Base-by-base conservation (phyloP, 495 filamentous ascomycete species). In the Talaromyces trachyspermus region DNA sequence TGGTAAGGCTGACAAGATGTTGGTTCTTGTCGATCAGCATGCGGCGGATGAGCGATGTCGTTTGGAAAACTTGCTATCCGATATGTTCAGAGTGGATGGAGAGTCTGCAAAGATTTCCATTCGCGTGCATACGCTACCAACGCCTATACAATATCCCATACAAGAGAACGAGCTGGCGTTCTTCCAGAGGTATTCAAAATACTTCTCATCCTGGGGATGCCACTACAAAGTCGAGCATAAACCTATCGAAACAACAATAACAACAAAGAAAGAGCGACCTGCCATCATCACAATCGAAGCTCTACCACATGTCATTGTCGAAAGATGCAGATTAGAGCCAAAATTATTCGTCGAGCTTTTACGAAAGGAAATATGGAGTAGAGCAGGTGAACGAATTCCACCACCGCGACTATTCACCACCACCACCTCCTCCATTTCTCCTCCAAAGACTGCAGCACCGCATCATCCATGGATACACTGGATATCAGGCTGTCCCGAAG, bases 11-110 rank as follows among this genome's bases (percentile, higher is more conserved):
- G 22, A 5, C 19, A 24, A 19, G 19, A 42, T 40, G 9, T 68
- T 98, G 1, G 75, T 94, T 0, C 71, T 96, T 8, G 76, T 98
- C 36, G 92, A 98, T 59, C 92, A 98, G 55, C 92, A 98, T 59
- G 92, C 92, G 8, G 92, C 91, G 1, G 88, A 94, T 63, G 92
- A 98, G 63, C 76, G 92, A 15, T 84, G 85, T 55, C 78, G 84
- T 5, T 77, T 96, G 6, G 92, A 98, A 62, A 57, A 58, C 0
- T 71, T 98, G 0, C 68, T 86, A 29, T 48, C 57, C 15, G 76
- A 80, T 8, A 58, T 83, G 4, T 78, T 47, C 36, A 26, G 6
- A 37, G 12, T 39, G 9, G 30, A 51, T 32, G 40, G 26, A 45
- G 25, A 17, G n/a, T 7, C 62, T 1, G 44, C 41, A 2, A 48